phyloP scores from a whole-genome alignment of 2,329 filamentous ascomycete species.

The Colletotrichum lindemuthianum region DNA sequence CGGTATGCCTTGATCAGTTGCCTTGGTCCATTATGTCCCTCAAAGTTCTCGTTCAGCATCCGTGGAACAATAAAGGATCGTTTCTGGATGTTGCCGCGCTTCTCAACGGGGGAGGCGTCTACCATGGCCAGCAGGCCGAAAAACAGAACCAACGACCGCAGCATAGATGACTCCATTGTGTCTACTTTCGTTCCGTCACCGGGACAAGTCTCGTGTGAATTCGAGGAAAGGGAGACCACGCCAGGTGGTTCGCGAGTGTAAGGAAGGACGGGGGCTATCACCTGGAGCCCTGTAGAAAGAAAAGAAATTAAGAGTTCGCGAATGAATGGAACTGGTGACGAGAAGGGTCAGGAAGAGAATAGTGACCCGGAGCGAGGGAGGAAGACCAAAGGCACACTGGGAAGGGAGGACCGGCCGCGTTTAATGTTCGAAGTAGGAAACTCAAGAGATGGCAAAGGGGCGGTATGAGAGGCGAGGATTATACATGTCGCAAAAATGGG shows the following conservation, averaged over 20 bases:
- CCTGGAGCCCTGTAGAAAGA: constrained; percentile 29
- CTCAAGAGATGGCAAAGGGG: constrained; percentile 11
- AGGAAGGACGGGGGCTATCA: constrained; percentile 31
- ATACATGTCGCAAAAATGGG: constrained; percentile 36
- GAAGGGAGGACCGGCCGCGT: not conserved
- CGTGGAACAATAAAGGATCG: constrained; percentile 69
- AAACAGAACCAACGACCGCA: constrained; percentile 31
- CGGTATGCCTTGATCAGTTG: constrained; percentile 73
- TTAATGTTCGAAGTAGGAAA: constrained; percentile 35
- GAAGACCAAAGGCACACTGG: not conserved
- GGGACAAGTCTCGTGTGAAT: constrained; percentile 9
- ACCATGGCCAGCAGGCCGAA: constrained; percentile 41
- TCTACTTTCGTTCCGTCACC: constrained; percentile 20
- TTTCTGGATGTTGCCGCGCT: constrained; percentile 51
- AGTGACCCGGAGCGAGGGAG: not conserved
- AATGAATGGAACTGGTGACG: constrained; percentile 25
- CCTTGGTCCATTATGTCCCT: constrained; percentile 63
- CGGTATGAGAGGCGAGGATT: constrained; percentile 23
- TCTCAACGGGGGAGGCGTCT: constrained; percentile 34
- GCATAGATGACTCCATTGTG: constrained; percentile 29
- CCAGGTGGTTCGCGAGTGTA: constrained; percentile 28
- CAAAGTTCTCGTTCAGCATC: constrained; percentile 64
- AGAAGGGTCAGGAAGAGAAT: constrained; percentile 26
- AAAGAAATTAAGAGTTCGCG: constrained; percentile 18
- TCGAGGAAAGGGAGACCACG: constrained; percentile 14